Percentiles rank a stretch among this genome's conserved stretches.
Conservation (phyloP, 2,329 filamentous ascomycete species). For the Ophiostoma quercus region DNA sequence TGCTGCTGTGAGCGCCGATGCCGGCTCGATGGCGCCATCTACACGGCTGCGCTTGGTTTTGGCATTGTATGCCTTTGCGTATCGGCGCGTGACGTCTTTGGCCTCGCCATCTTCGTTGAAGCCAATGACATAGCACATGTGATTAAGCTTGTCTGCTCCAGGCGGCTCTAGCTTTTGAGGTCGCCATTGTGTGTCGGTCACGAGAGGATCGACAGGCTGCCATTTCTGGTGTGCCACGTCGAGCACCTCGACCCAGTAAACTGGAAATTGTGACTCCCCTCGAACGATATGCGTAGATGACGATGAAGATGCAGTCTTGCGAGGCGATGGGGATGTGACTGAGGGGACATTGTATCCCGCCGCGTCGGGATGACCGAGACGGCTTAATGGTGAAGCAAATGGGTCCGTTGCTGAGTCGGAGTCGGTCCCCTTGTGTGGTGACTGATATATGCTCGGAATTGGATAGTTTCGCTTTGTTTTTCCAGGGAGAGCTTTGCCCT, state of each 20-base stretch:
- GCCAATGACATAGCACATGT: slow-evolving; percentile 74
- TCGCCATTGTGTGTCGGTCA: slow-evolving; percentile 73
- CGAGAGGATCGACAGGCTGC: slow-evolving; percentile 80
- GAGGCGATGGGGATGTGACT: slow-evolving; percentile 31
- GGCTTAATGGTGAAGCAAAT: slow-evolving; percentile 39
- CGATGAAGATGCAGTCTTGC: slow-evolving; percentile 32
- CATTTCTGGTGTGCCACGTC: slow-evolving; percentile 84
- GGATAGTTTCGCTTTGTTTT: slow-evolving; percentile 33
- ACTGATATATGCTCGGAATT: slow-evolving; percentile 39
- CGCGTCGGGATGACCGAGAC: slow-evolving; percentile 52
- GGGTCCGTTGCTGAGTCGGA: slow-evolving; percentile 16
- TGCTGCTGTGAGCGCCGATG: slow-evolving; percentile 21
- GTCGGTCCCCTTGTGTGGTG: slow-evolving; percentile 19
- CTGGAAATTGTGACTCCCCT: slow-evolving; percentile 72
- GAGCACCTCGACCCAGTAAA: slow-evolving; percentile 94
- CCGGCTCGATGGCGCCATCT: slow-evolving; percentile 42
- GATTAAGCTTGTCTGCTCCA: slow-evolving; percentile 67
- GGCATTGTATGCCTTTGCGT: slow-evolving; percentile 81
- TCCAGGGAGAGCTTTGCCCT: slow-evolving; percentile 33
- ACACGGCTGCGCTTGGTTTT: slow-evolving; percentile 82
- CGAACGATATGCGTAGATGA: slow-evolving; percentile 41
- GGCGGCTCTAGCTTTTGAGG: slow-evolving; percentile 77
- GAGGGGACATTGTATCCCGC: slow-evolving; percentile 48
- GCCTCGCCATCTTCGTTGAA: slow-evolving; percentile 76
- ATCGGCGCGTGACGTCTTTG: slow-evolving; percentile 81